Evolutionary conservation across 23 red algal species (phyloP).

Genomic region (Cyanidium caldarium): DNA sequence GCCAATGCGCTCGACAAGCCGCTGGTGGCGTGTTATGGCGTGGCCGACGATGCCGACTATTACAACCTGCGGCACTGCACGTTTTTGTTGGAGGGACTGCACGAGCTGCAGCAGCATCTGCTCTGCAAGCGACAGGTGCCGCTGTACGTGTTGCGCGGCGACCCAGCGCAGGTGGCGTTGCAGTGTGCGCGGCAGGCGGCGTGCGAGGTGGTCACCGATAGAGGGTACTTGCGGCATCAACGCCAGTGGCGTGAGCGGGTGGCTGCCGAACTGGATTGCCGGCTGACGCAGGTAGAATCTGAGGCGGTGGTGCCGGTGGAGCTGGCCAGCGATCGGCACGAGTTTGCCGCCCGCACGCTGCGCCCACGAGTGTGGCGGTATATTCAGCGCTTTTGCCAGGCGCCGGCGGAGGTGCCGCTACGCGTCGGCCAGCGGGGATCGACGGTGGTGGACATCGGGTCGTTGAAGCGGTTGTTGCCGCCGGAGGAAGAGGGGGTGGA

Average conservation of each 20-base stretch:
- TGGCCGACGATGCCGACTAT: conserved; percentile 38
- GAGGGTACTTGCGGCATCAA: conserved; percentile 39
- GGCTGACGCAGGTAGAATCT: conserved; percentile 46
- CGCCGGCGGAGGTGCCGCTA: background rate
- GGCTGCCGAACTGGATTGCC: conserved; percentile 14
- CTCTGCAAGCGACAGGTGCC: conserved; percentile 13
- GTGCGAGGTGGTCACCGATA: conserved; percentile 42
- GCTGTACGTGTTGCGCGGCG: conserved; percentile 6
- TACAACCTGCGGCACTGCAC: conserved; percentile 48
- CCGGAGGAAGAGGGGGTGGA: conserved; percentile 2
- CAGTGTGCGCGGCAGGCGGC: conserved; percentile 17
- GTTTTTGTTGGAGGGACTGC: conserved; percentile 43
- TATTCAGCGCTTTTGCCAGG: conserved; percentile 17
- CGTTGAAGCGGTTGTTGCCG: conserved; percentile 8
- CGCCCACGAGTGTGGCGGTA: conserved; percentile 41
- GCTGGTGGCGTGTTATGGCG: conserved; percentile 32
- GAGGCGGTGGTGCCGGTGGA: conserved; percentile 78
- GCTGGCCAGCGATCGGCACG: conserved; percentile 31
- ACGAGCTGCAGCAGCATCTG: conserved; percentile 25
- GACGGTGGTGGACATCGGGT: background rate
- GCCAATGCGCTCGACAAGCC: conserved; percentile 27
- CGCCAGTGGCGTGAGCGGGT: conserved; percentile 18
- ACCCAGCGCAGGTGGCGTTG: background rate
- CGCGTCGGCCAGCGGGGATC: background rate
- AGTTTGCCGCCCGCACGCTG: conserved; percentile 77